These are phyloP conservation scores for Bondarzewia mesenterica DNA, from an alignment of 1,284 basidiomycete genomes.

Conservation along the genomic window DNA sequence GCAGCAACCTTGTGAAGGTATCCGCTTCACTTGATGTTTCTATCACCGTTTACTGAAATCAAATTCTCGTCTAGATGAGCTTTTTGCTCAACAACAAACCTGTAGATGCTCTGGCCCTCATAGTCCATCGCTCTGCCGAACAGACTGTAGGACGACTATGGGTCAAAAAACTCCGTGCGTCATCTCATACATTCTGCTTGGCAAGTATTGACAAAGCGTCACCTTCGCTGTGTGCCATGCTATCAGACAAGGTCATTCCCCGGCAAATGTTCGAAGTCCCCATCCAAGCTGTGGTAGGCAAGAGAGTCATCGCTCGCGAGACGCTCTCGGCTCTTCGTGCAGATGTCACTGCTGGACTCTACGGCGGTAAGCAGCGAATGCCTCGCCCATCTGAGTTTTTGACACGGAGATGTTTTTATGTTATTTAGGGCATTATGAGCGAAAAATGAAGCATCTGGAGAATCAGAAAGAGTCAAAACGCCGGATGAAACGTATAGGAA, in stretches of 20 bases:
- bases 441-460: constrained; percentile 87
- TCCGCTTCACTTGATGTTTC: constrained; percentile 1
- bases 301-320: constrained; percentile 85
- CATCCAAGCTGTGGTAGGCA: constrained; percentile 83
- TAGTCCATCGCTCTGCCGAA: constrained; percentile 74
- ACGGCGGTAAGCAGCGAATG: constrained; percentile 58
- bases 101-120: constrained; percentile 87
- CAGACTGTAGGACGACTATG: constrained; percentile 69
- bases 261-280: constrained; percentile 92
- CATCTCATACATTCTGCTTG: background rate
- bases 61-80: background rate
- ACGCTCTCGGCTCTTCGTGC: constrained; percentile 83
- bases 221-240: no score
- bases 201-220: no score
- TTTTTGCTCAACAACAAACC: constrained; percentile 66
- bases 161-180: constrained; percentile 85
- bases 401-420: constrained; percentile 9
- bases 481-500: constrained; percentile 79
- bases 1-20: constrained; percentile 77
- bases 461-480: constrained; percentile 92
- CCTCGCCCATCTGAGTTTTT: background rate
- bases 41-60: background rate
- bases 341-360: constrained; percentile 92
- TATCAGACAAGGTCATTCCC: constrained; percentile 80
- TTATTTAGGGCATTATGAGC: constrained; percentile 72